phyloP scores from a whole-genome alignment of 768 basidiomycete genomes.

The Termitomyces sp. region DNA sequence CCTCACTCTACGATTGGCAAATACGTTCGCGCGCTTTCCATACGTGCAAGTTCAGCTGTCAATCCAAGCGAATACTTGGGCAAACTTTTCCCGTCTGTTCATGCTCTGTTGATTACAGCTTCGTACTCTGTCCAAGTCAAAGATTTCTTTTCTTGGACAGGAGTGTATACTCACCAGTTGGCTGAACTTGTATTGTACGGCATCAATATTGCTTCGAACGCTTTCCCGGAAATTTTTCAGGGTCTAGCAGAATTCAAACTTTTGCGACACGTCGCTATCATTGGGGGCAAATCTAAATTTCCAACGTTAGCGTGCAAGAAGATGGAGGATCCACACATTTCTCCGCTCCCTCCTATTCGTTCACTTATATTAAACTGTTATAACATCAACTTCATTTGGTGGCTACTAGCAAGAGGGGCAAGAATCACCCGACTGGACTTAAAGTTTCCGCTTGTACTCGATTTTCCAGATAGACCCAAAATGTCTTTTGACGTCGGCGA shows the following conservation, averaged over 20 bases:
- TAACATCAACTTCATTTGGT: not conserved
- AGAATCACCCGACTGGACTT: constrained; percentile 2
- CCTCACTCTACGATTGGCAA: not conserved
- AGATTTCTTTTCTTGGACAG: not conserved
- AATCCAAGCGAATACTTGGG: not conserved
- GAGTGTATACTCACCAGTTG: constrained; percentile 2
- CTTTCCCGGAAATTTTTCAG: not conserved
- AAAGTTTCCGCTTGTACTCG: not conserved
- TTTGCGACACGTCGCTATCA: constrained; percentile 8
- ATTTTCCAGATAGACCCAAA: not conserved
- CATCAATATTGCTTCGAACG: not conserved
- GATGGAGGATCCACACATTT: not conserved
- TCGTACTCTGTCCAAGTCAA: not conserved
- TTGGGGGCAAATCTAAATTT: not conserved
- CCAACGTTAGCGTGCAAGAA: not conserved
- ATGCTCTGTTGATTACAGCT: constrained; percentile 1
- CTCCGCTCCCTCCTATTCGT: not conserved
- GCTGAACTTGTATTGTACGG: constrained; percentile 6
- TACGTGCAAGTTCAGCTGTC: not conserved
- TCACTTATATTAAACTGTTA: constrained; percentile 5
- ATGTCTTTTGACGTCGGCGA: not conserved
- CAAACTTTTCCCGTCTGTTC: not conserved
- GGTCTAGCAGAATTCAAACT: constrained; percentile 1
- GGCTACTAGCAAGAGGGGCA: not conserved
- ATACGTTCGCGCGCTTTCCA: not conserved